Base-by-base conservation (phyloP, 2,329 filamentous ascomycete species). In the Cladophialophora yegresii region DNA sequence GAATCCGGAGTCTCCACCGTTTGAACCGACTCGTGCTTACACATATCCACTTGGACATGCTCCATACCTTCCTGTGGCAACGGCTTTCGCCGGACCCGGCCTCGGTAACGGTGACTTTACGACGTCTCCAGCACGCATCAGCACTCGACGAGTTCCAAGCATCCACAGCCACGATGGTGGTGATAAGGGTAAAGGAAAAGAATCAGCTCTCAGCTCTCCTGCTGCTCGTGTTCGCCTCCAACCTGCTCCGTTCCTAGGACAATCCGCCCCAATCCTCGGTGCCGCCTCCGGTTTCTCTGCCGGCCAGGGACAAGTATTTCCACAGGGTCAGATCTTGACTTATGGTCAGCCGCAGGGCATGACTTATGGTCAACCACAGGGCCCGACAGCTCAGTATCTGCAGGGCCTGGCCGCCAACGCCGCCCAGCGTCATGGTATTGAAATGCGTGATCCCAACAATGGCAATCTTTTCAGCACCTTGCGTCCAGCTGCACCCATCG, bases 21-120 rank as follows among this genome's bases (percentile, higher is more conserved):
- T 54, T 3, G 26, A 54, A n/a, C 51, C 51, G 23, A n/a, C 51
- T 54, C 28, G 51, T 33, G 23, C 28, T 33, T 16, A 7, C 16
- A 7, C 36, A 9, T 16, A 43, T 6, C 51, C 32, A 33, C 51
- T 28, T 16, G 51, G 5, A 28, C 30, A 30, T 9, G n/a, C 23
- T 13, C 26, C 13, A 12, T 16, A 23, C 28, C 12, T 20, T 32
- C 51, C 51, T 2, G 51, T 28, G 22, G 43, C 30, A 22, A 30
- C 57, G 2, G 28, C 50, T 33, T 66, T 62, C 33, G 22, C 20
- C 23, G 63, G 60, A 30, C 6, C 40, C 12, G 63, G 63, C 7
- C 45, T 66, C 13, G 63, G 63, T 10, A 66, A 66, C 23, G 63
- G 63, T 22, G 50, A 32, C 53, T 61, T 65, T 22, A 30, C 28